Percentiles rank a stretch among this genome's conserved stretches.
phyloP scores from a whole-genome alignment of 345 rosid species.

The Brassica juncea region DNA sequence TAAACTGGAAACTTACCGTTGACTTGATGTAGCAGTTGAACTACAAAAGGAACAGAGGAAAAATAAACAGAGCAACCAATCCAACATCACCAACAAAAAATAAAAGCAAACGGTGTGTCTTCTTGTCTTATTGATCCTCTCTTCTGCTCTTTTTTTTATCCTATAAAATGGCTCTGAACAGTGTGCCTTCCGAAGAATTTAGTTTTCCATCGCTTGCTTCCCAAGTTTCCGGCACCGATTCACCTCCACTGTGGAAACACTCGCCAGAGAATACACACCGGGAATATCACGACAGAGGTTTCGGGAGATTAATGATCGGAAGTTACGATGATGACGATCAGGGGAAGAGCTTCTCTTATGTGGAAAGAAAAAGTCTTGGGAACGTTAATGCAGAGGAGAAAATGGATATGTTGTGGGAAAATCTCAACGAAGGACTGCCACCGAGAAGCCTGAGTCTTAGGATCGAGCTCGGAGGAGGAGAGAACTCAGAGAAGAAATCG shows the following conservation, averaged over 20 bases:
- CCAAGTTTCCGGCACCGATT: constrained; percentile 44
- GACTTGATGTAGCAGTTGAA: neutral
- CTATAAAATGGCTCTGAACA: neutral
- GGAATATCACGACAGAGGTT: neutral
- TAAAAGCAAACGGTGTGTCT: neutral
- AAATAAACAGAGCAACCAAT: neutral
- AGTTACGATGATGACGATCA: neutral
- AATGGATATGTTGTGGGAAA: neutral
- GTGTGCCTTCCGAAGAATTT: neutral
- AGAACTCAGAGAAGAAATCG: neutral
- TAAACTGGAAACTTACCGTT: neutral
- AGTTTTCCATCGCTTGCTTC: neutral
- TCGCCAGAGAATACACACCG: constrained; percentile 45
- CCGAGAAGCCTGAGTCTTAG: neutral
- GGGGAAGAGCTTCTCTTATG: neutral
- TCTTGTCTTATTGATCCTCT: neutral
- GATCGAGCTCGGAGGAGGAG: neutral
- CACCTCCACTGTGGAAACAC: constrained; percentile 71
- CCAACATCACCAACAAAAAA: neutral
- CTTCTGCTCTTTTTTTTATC: neutral
- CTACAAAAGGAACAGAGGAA: neutral
- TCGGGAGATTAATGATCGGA: neutral
- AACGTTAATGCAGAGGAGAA: neutral
- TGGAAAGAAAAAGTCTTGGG: neutral
- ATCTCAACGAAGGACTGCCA: neutral